Conservation (phyloP, 225 moss, liverwort and hornwort genomes). For the Sphagnum contortum region DNA sequence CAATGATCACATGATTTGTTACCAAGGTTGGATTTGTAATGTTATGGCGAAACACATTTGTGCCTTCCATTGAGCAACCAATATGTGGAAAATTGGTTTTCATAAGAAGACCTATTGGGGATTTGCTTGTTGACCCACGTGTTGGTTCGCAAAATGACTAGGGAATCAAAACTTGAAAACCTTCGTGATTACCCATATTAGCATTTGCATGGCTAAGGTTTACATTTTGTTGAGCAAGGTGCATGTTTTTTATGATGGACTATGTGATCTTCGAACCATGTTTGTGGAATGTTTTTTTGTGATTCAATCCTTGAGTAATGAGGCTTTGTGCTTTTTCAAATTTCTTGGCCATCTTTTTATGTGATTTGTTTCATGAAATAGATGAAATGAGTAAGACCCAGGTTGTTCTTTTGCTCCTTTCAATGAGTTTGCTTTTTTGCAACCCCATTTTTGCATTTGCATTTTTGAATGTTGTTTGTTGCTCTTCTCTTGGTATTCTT, state of each 20-base stretch:
- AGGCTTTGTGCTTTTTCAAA: neutral
- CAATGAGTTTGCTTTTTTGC: no score
- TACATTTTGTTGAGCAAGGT: slow-evolving; percentile 44
- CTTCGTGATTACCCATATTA: slow-evolving; percentile 22
- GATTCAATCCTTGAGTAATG: slow-evolving; percentile 22
- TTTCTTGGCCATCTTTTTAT: no score
- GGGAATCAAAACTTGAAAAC: slow-evolving; percentile 42
- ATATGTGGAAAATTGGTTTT: slow-evolving; percentile 34
- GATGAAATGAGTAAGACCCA: no score
- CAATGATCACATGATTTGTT: slow-evolving; percentile 48
- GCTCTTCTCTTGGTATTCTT: no score
- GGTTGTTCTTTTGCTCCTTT: no score
- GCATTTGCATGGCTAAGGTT: slow-evolving; percentile 28
- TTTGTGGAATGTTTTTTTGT: slow-evolving; percentile 39
- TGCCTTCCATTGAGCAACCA: slow-evolving; percentile 37
- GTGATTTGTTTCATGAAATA: no score
- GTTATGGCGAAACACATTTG: slow-evolving; percentile 26
- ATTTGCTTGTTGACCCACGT: slow-evolving; percentile 21
- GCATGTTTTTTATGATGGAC: slow-evolving; percentile 31
- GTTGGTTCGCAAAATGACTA: slow-evolving; percentile 40
- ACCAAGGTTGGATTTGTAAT: slow-evolving; percentile 37
- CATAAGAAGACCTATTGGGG: slow-evolving; percentile 16
- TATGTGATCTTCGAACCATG: slow-evolving; percentile 35
- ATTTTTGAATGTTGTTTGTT: no score
- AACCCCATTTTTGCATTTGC: no score